Conservation (phyloP, 2,329 filamentous ascomycete species). For the Capronia coronata region DNA sequence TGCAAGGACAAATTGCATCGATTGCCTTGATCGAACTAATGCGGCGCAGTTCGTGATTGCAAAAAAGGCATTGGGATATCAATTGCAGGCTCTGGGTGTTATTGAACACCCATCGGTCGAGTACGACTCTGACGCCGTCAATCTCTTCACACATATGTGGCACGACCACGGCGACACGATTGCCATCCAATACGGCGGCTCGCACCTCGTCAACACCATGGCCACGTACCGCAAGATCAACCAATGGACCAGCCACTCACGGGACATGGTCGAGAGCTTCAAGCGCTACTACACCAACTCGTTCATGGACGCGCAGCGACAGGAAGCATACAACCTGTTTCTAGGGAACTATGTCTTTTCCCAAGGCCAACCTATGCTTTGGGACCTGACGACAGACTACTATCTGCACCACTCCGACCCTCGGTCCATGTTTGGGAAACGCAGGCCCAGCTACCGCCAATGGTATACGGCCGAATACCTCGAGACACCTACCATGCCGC, state of each 20-base stretch:
- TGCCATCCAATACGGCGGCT: constrained; percentile 93
- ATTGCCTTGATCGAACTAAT: constrained; percentile 94
- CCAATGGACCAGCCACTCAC: constrained; percentile 94
- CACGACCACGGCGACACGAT: constrained; percentile 97
- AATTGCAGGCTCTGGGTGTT: constrained; percentile 85
- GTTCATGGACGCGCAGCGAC: constrained; percentile 92
- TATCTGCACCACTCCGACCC: constrained; percentile 90
- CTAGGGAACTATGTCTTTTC: constrained; percentile 89
- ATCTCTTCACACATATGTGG: constrained; percentile 97
- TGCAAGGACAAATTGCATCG: constrained; percentile 93
- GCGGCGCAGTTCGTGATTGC: constrained; percentile 97
- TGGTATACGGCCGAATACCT: constrained; percentile 79
- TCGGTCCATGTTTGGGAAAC: constrained; percentile 59
- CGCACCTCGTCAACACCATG: constrained; percentile 98
- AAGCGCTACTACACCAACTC: constrained; percentile 99
- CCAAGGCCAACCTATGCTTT: constrained; percentile 86
- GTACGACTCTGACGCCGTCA: constrained; percentile 93
- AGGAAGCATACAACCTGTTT: constrained; percentile 97
- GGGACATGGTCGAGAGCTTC: constrained; percentile 99
- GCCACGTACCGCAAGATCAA: constrained; percentile 98
- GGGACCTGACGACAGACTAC: constrained; percentile 92
- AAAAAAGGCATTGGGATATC: constrained; percentile 84
- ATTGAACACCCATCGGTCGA: constrained; percentile 71
- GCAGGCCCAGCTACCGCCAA: constrained; percentile 67
- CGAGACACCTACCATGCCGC: constrained; percentile 55